Conservation (phyloP, 2,329 filamentous ascomycete species). For the Moelleriella libera region DNA sequence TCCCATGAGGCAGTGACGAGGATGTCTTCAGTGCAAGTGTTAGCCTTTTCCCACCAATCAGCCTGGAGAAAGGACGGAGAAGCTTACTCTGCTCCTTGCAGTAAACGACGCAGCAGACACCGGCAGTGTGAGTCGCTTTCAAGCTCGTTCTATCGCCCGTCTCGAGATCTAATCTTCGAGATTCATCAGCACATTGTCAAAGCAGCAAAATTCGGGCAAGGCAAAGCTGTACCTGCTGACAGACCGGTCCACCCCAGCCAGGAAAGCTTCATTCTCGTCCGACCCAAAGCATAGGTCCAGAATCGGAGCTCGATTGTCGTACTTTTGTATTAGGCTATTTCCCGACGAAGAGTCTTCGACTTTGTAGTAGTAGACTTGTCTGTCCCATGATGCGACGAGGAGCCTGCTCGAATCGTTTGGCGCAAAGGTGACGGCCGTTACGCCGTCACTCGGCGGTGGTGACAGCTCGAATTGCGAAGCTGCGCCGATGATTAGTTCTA, state of each 20-base stretch:
- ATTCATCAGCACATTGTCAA: not conserved
- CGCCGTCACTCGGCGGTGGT: conserved; percentile 71
- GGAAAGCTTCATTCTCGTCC: conserved; percentile 72
- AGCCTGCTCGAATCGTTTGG: conserved; percentile 60
- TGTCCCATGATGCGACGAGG: conserved; percentile 92
- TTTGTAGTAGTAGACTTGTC: conserved; percentile 81
- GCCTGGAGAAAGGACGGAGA: conserved; percentile 5
- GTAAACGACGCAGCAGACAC: conserved; percentile 76
- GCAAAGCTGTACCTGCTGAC: conserved; percentile 48
- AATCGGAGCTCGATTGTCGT: conserved; percentile 72
- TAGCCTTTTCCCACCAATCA: not conserved
- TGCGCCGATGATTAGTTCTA: conserved; percentile 11
- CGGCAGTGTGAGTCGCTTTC: conserved; percentile 63
- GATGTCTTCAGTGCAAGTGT: conserved; percentile 31
- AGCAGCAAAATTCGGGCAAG: not conserved
- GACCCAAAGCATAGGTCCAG: conserved; percentile 85
- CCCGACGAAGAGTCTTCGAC: conserved; percentile 44
- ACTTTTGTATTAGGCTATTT: conserved; percentile 48
- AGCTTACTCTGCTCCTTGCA: conserved; percentile 52
- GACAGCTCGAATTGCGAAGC: conserved; percentile 70
- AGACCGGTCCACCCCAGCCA: conserved; percentile 72
- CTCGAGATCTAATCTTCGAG: conserved; percentile 48
- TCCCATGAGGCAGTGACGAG: conserved; percentile 93
- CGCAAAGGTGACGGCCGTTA: conserved; percentile 78
- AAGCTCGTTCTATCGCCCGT: conserved; percentile 54